Conservation (phyloP, 2,329 filamentous ascomycete species). For the Clonostachys sp. region DNA sequence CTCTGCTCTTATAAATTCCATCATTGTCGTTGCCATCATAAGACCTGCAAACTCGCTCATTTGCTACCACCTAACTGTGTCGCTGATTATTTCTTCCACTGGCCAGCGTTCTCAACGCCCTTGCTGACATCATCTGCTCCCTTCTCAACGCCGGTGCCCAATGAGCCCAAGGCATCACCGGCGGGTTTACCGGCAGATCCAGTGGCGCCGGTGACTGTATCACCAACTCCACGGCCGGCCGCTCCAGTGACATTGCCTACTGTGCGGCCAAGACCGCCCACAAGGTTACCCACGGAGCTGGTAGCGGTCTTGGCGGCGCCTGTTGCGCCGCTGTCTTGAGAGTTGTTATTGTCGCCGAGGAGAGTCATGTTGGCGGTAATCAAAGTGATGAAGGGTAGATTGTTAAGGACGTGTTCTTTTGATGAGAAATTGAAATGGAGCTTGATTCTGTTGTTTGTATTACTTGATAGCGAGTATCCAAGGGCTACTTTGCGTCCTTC, state of each 20-base stretch:
- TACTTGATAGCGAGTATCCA: too few species aligned
- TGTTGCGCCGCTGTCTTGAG: constrained; percentile 15
- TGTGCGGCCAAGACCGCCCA: constrained; percentile 31
- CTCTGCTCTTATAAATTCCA: too few species aligned
- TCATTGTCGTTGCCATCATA: too few species aligned
- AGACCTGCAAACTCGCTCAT: too few species aligned
- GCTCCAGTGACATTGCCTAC: constrained; percentile 40
- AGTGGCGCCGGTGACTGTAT: constrained; percentile 48
- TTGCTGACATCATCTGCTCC: constrained; percentile 43
- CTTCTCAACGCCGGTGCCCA: constrained; percentile 48
- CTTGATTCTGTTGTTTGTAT: too few species aligned
- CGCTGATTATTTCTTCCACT: constrained; percentile 41
- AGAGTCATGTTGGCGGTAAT: constrained; percentile 6
- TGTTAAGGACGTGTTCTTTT: too few species aligned
- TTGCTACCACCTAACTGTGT: too few species aligned
- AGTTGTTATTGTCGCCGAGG: constrained; percentile 9
- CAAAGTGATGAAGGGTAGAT: too few species aligned
- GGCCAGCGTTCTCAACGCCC: constrained; percentile 52
- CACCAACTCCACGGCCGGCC: constrained; percentile 48
- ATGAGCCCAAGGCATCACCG: constrained; percentile 47
- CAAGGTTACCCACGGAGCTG: constrained; percentile 30
- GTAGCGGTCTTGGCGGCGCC: constrained; percentile 32
- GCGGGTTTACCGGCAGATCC: constrained; percentile 49
- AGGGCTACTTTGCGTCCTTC: too few species aligned
- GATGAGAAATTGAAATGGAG: too few species aligned